phyloP scores from a whole-genome alignment of 2,329 filamentous ascomycete species.

The Cytospora schulzeri region DNA sequence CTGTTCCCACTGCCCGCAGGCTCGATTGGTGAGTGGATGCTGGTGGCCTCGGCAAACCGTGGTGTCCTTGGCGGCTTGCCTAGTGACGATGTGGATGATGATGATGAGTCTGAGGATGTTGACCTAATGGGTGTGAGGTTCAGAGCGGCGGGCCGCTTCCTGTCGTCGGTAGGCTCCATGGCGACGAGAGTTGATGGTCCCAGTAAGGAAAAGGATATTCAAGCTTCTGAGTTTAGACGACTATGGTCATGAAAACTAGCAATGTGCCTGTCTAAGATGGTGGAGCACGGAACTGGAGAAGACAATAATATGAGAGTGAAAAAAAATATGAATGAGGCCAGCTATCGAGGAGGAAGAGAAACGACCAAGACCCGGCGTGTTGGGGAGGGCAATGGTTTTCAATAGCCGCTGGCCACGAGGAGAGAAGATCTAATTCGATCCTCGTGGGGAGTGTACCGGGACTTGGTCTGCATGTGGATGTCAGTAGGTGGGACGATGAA shows the following conservation, averaged over 20 bases:
- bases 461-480: conserved; percentile 41
- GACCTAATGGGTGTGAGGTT: conserved; percentile 54
- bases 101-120: conserved; percentile 51
- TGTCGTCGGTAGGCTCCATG: conserved; percentile 48
- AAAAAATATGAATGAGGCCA: conserved; percentile 52
- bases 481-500: conserved; percentile 41
- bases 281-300: conserved; percentile 31
- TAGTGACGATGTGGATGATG: conserved; percentile 57
- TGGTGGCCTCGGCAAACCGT: conserved; percentile 79
- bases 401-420: conserved; percentile 45
- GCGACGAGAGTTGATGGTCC: conserved; percentile 36
- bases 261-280: conserved; percentile 34
- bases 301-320: conserved; percentile 42
- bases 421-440: conserved; percentile 38
- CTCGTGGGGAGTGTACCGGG: conserved; percentile 29
- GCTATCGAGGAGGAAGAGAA: conserved; percentile 49
- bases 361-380: background rate
- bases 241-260: conserved; percentile 25
- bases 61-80: conserved; percentile 70
- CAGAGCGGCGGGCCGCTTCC: conserved; percentile 58
- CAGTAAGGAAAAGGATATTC: conserved; percentile 30
- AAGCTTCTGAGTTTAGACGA: conserved; percentile 12
- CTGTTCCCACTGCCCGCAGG: conserved; percentile 44
- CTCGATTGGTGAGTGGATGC: conserved; percentile 76
- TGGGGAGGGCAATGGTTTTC: conserved; percentile 52